A percentile compares a stretch with the other conserved stretches of the same genome.
These are phyloP conservation scores for Cerrena zonata DNA, from an alignment of 1,284 basidiomycete species.

Conservation along the genomic window DNA sequence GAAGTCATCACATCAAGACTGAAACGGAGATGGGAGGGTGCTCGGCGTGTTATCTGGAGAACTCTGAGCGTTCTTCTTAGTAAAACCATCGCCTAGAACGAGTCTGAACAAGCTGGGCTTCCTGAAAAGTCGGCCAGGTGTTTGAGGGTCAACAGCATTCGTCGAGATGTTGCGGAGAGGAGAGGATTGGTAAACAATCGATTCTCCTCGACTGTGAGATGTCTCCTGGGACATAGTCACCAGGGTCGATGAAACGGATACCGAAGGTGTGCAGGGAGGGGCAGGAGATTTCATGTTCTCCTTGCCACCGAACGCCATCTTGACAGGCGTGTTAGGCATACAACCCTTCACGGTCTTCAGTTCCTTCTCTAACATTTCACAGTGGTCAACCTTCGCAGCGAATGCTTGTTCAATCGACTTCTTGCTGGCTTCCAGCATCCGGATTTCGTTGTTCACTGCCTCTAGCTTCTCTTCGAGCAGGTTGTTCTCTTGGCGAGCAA, in stretches of 20 bases:
- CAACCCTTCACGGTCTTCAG: background rate
- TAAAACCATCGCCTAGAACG: background rate
- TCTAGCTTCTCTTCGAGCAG: background rate
- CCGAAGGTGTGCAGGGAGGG: background rate
- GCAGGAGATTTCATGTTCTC: background rate
- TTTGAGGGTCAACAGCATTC: background rate
- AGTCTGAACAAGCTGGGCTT: background rate
- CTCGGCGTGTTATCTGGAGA: background rate
- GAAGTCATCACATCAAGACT: too few relatives aligned
- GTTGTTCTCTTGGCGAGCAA: background rate
- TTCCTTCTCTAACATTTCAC: background rate
- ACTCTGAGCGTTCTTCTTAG: background rate
- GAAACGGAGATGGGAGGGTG: background rate
- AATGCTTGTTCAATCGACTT: background rate
- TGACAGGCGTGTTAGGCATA: background rate
- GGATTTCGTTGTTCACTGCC: background rate
- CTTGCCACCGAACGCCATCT: background rate
- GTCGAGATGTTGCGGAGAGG: background rate
- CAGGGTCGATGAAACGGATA: background rate
- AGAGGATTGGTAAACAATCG: background rate
- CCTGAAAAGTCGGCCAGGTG: background rate
- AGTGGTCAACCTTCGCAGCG: background rate
- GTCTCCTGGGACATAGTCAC: background rate
- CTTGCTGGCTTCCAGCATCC: background rate
- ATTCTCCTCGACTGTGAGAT: background rate